phyloP scores from a whole-genome alignment of 1,139 yeast species.

The Suhomyces kunorum region DNA sequence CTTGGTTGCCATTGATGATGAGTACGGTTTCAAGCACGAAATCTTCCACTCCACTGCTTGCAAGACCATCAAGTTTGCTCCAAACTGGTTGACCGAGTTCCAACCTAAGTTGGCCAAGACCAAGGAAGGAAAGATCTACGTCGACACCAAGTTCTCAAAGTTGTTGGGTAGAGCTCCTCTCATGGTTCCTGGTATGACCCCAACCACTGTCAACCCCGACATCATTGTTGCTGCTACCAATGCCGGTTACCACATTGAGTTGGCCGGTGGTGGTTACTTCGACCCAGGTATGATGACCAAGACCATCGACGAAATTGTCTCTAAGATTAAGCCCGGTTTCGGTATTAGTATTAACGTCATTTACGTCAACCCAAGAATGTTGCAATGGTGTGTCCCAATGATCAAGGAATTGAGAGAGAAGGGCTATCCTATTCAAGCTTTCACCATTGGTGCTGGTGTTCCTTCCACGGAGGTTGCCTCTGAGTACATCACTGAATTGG shows the following conservation, averaged over 20 bases:
- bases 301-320: conserved; percentile 73
- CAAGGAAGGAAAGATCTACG: conserved; percentile 68
- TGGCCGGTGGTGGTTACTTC: conserved; percentile 99
- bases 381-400: conserved; percentile 98
- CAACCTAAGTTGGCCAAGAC: conserved; percentile 84
- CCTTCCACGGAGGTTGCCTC: conserved; percentile 97
- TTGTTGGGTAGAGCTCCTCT: conserved; percentile 93
- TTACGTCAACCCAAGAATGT: conserved; percentile 95
- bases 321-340: conserved; percentile 72
- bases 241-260: conserved; percentile 96
- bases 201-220: conserved; percentile 92
- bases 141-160: conserved; percentile 92
- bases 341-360: conserved; percentile 91
- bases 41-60: conserved; percentile 67
- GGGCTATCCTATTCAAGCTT: conserved; percentile 94
- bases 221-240: conserved; percentile 91
- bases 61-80: conserved; percentile 72
- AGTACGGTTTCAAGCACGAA: conserved; percentile 95
- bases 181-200: conserved; percentile 99
- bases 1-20: conserved; percentile 60
- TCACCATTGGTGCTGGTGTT: conserved; percentile 99
- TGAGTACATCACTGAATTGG: conserved; percentile 90
- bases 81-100: conserved; percentile 88
- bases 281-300: conserved; percentile 64
- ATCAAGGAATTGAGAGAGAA: conserved; percentile 82